These are phyloP conservation scores for Scheffersomyces amazonensis DNA, from an alignment of 805 yeast species.

Conservation along the genomic window DNA sequence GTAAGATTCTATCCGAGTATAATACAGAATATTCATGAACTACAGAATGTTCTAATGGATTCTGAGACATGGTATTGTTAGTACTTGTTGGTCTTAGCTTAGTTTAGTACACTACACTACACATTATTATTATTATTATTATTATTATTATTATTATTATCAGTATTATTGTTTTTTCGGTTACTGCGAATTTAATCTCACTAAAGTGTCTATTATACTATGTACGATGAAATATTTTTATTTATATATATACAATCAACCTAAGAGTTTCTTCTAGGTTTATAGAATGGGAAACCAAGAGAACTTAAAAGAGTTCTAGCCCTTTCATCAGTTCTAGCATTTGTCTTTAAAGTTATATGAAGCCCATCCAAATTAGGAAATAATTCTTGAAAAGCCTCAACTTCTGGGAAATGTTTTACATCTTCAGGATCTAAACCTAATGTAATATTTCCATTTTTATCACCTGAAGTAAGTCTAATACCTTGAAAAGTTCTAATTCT, in stretches of 20 bases:
- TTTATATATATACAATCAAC: slow-evolving; percentile 4
- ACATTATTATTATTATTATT: no score
- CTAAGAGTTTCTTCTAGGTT: slow-evolving; percentile 7
- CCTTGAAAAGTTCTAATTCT: slow-evolving; percentile 87
- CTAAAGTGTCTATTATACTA: neutral
- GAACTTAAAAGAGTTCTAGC: slow-evolving; percentile 84
- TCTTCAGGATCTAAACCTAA: slow-evolving; percentile 81
- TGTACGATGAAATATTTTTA: neutral
- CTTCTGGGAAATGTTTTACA: slow-evolving; percentile 85
- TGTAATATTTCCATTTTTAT: slow-evolving; percentile 78
- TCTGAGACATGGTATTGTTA: neutral
- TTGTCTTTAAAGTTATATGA: slow-evolving; percentile 79
- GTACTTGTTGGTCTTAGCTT: no score
- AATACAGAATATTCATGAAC: slow-evolving; percentile 47
- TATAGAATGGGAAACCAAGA: slow-evolving; percentile 72
- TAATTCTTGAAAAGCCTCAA: slow-evolving; percentile 83
- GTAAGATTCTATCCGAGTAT: slow-evolving; percentile 42
- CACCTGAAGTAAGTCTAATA: slow-evolving; percentile 74
- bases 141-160: no score
- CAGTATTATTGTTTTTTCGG: no score
- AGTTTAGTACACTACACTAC: no score
- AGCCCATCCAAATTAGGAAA: slow-evolving; percentile 88
- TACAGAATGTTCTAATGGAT: slow-evolving; percentile 25
- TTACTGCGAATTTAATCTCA: no score
- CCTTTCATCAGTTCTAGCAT: slow-evolving; percentile 86